Evolutionary conservation across 176 grass and related monocot species (phyloP), one percentile per base, ranked within the genome.

Genomic region (Cymbopogon citratus): DNA sequence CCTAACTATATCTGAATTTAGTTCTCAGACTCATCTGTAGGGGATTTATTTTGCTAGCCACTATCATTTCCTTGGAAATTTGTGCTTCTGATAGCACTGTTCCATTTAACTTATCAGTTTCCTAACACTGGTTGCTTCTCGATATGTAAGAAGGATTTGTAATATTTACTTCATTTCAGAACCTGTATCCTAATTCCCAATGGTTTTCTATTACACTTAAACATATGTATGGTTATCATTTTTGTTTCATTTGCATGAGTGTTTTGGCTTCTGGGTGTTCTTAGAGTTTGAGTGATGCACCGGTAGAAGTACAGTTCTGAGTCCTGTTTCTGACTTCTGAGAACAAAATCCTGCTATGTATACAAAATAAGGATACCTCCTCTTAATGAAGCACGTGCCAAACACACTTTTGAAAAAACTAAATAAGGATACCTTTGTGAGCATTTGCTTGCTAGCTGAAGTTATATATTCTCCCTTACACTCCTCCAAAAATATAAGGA

Each of bases 1-100:
- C 31, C 31, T 33, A 1, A 49, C 62, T 63, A 39, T 84, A 34
- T 27, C 59, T 75, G 11, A 69, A 63, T 82, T 84, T 74, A 29
- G 61, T 36, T 74, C 61, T 60, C 27, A 79, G 69, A 34, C 27
- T 84, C 13, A 0, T 15, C 28, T 23, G 14, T 69, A 84, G 56
- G 33, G 29, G 48, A 33, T 81, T 72, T 62, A 70, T 46, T 44
- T 71, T 43, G 54, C 33, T 54, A 31, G 27, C 70, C 43, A 73
- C 3, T 35, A 71, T 63, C 10, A 51, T 31, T 79, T 85, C 40
- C 7, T 12, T 26, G 54, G 38, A 78, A 77, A 36, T 71, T 8
- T 23, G 48, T 56, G 38, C 67, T 63, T 41, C 25, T 21, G 9
- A 13, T 15, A 33, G 69, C 11, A 74, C 63, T 25, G 21, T 14